Evolutionary conservation across 129 eudicot species (phyloP).

Genomic region (Rutidosis leptorrhynchoides): DNA sequence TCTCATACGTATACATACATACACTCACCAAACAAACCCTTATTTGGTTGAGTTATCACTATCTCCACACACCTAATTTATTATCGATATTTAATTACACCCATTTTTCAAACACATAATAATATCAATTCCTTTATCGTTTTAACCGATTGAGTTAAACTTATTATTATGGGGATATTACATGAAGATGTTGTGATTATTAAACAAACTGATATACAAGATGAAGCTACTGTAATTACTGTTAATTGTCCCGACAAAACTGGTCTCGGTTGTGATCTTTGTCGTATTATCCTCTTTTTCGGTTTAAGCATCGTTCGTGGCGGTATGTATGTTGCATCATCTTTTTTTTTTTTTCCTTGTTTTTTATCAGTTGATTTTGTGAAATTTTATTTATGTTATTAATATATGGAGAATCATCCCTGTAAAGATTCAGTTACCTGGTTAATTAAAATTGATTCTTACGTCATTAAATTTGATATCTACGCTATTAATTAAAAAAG

Average conservation of each 20-base stretch:
- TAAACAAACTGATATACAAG: constrained; percentile 54
- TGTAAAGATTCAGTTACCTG: background rate
- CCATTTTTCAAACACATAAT: constrained; percentile 22
- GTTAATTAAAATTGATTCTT: background rate
- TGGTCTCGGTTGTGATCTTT: constrained; percentile 93
- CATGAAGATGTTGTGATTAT: constrained; percentile 80
- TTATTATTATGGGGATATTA: constrained; percentile 49
- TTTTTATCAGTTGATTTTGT: background rate
- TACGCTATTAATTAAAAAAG: no score
- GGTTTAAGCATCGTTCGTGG: constrained; percentile 76
- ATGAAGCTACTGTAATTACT: constrained; percentile 69
- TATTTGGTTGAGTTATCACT: constrained; percentile 34
- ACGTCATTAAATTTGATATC: no score
- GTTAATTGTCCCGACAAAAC: constrained; percentile 91
- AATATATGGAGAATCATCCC: background rate
- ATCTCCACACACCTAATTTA: background rate
- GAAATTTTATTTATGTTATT: background rate
- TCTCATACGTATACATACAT: constrained; percentile 8
- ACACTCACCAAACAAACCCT: constrained; percentile 29
- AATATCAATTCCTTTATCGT: background rate
- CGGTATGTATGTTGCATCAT: constrained; percentile 36
- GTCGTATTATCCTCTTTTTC: constrained; percentile 83
- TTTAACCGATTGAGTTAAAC: background rate
- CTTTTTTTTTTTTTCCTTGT: background rate
- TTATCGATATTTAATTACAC: background rate